Evolutionary conservation across 2,329 filamentous ascomycete species (phyloP), one percentile per base, ranked within the genome.

Genomic region (Salinomyces thailandicus): DNA sequence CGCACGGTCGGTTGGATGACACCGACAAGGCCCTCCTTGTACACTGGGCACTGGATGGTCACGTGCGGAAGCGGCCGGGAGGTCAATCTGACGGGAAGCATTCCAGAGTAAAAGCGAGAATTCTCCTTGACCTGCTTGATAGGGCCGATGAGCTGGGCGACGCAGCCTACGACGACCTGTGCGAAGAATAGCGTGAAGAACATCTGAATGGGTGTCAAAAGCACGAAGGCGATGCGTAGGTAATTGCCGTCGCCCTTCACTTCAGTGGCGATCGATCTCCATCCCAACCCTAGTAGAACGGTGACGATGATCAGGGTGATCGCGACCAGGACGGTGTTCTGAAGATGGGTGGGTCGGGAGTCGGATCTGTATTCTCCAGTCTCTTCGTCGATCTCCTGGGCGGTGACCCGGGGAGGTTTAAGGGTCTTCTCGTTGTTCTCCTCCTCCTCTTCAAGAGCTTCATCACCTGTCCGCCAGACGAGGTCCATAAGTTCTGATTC

Each of bases 161-260:
- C 58, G 53, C 79, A 85, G 42, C 81, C 81, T 35, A 86, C 66
- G 40, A 87, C 80, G 52, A 85, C 81, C 58, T 86, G 81, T 15
- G 70, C 77, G 55, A 89, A 86, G 66, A 89, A 85, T 50, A 87
- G 69, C 2, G 81, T 84, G 63, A 87, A 85, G 67, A 86, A 85
- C 40, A 85, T 68, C 55, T 85, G 80, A 19, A 86, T 63, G 0
- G 82, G 82, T 13, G 74, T 74, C 24, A 86, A 62, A 2, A 68
- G 67, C 8, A 85, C 53, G 42, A 87, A 73, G 1, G 71, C 77
- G 18, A 85, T 61, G 1, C 81, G 77, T 14, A 65, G 59, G 51
- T 72, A 84, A 42, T 62, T 69, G 26, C 67, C 61, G 52, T 86
- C 81, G 24, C 82, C 72, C 2, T 71, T 69, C 9, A 78, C 68